A percentile compares a stretch with the other conserved stretches of the same genome.
Evolutionary conservation across 306 rosid species (phyloP).

Genomic region (Trifolium subterraneum): DNA sequence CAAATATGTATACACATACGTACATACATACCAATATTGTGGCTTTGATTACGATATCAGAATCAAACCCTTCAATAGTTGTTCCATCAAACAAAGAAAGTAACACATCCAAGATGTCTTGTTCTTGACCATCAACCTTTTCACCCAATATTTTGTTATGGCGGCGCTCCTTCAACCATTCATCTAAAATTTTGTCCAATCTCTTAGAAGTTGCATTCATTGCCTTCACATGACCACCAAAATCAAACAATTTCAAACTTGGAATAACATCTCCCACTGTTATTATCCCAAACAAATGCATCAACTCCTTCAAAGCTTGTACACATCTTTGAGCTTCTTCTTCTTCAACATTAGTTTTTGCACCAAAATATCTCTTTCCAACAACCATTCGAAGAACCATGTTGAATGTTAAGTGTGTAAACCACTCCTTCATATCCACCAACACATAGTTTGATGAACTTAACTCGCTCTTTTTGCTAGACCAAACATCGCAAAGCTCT

Average conservation of each 20-base stretch:
- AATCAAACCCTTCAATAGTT: slow-evolving; percentile 5
- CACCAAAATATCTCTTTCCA: slow-evolving; percentile 30
- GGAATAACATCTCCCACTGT: slow-evolving; percentile 38
- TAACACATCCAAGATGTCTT: slow-evolving; percentile 28
- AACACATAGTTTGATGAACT: background rate
- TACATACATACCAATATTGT: slow-evolving; percentile 30
- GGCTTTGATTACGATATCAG: slow-evolving; percentile 32
- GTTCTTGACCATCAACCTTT: background rate
- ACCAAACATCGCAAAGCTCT: slow-evolving; percentile 37
- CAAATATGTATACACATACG: too few species aligned
- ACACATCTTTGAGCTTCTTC: background rate
- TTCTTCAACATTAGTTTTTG: background rate
- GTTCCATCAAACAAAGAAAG: slow-evolving; percentile 17
- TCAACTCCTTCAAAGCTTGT: background rate
- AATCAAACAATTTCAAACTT: slow-evolving; percentile 34
- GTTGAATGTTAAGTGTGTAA: slow-evolving; percentile 20
- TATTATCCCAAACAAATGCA: background rate
- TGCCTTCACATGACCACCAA: slow-evolving; percentile 40
- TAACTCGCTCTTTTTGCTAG: background rate
- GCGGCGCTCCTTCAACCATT: slow-evolving; percentile 32
- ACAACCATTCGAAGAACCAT: slow-evolving; percentile 12
- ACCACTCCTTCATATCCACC: slow-evolving; percentile 42
- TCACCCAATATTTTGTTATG: background rate
- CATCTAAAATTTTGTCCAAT: background rate
- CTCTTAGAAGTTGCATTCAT: slow-evolving; percentile 35